Conservation (phyloP, 257 asterid genomes). For the Buddleja alternifolia region DNA sequence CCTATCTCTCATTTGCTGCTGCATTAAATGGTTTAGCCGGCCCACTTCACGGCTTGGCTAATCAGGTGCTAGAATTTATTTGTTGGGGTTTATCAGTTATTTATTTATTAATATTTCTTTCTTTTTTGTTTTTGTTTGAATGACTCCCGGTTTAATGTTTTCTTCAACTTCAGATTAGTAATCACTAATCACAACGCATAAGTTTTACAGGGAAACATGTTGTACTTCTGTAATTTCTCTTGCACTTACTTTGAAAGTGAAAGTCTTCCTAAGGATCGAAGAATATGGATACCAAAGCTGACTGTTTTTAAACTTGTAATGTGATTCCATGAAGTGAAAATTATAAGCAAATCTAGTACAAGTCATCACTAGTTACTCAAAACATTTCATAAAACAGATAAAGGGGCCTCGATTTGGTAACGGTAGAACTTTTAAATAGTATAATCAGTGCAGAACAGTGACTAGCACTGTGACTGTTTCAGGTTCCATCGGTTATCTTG, state of each 20-base stretch:
- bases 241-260: too few species aligned
- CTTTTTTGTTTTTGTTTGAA: neutral
- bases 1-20: conserved; percentile 77
- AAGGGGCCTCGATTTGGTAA: neutral
- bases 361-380: neutral
- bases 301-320: neutral
- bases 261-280: too few species aligned
- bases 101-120: neutral
- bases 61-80: conserved; percentile 49
- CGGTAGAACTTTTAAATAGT: too few species aligned
- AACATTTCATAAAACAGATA: neutral
- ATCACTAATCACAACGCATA: too few species aligned
- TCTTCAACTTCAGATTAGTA: too few species aligned
- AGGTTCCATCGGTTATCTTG: neutral
- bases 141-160: too few species aligned
- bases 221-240: too few species aligned
- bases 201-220: too few species aligned
- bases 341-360: neutral
- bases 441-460: neutral
- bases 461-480: neutral
- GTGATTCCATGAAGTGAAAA: neutral
- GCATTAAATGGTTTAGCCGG: conserved; percentile 79
- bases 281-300: too few species aligned
- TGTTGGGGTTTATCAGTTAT: conserved; percentile 10
- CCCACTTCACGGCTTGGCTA: conserved; percentile 78